Evolutionary conservation across 495 filamentous ascomycete species (phyloP).

Genomic region (Jackrogersella multiformis): DNA sequence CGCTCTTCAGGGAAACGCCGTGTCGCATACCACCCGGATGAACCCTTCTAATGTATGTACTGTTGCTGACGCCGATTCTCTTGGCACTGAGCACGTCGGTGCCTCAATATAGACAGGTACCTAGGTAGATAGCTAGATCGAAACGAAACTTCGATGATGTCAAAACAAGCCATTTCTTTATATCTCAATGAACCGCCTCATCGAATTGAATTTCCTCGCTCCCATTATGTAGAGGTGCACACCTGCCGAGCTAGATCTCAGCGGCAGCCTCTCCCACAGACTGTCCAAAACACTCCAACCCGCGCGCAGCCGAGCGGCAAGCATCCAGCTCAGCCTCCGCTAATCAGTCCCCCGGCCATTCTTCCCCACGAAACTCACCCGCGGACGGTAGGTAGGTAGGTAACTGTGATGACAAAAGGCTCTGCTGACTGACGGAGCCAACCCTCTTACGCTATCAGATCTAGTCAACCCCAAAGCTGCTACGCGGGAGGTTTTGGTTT

Average conservation of each 20-base stretch:
- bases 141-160: constrained; percentile 8
- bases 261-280: no score
- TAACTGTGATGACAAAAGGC: constrained; percentile 14
- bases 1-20: constrained; percentile 1
- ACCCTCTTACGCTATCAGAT: constrained; percentile 21
- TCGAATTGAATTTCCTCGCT: neutral
- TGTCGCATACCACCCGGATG: no score
- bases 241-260: neutral
- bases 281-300: no score
- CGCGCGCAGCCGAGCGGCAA: no score
- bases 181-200: neutral
- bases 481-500: constrained; percentile 1
- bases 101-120: neutral
- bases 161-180: constrained; percentile 2
- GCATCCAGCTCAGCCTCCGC: constrained; percentile 5
- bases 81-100: neutral
- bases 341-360: constrained; percentile 1
- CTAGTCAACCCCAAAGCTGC: constrained; percentile 1
- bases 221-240: neutral
- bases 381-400: neutral
- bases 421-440: constrained; percentile 21
- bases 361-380: constrained; percentile 11
- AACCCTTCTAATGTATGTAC: no score
- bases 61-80: neutral
- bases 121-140: constrained; percentile 11